Base-by-base conservation (phyloP, 805 yeast genomes). In the Sugiyamaella floridensis region DNA sequence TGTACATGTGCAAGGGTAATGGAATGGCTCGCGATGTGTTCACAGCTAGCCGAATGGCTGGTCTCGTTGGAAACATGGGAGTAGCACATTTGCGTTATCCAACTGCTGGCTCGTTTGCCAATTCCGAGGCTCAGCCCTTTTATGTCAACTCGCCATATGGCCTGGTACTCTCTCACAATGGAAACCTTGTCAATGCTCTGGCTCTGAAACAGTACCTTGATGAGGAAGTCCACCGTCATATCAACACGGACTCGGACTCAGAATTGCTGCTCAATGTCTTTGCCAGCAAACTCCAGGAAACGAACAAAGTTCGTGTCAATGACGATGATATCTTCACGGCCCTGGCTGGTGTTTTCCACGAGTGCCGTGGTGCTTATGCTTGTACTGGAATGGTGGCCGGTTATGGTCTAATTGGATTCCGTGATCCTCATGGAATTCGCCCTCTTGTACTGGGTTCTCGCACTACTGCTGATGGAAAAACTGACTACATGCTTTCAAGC, bases 11-110 rank as follows among this genome's bases (percentile, higher is more conserved):
- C 71, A 93, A 93, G 73, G 99, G 99, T 63, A 92, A 89, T 69
- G 99, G 99, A 60, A 88, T 93, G 96, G 98, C 96, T 54, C 80
- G 95, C 63, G 99, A 93, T 66, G 99, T 93, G 37, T 93, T 93
- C 80, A 89, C 96, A 45, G 86, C 82, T 67, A 71, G 73, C 45
- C 80, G 98, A 65, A 80, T 92, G 79, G 64, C 72, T 48, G 87
- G 87, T 44, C 76, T 93, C 45, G 84, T 85, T 47, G 99, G 99
- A 16, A 86, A 86, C 65, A 87, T 92, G 92, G 99, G 99, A 56
- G 81, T 93, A 60, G 92, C 90, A 32, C 99, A 93, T 67, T 56
- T 93, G 65, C 80, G 99, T 61, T 93, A 93, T 67, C 99, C 99
- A 50, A 93, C 99, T 20, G 98, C 98, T 40, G 99, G 99, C 16